Conservation (phyloP, 2,329 filamentous ascomycete genomes). For the Penicillium sp. region DNA sequence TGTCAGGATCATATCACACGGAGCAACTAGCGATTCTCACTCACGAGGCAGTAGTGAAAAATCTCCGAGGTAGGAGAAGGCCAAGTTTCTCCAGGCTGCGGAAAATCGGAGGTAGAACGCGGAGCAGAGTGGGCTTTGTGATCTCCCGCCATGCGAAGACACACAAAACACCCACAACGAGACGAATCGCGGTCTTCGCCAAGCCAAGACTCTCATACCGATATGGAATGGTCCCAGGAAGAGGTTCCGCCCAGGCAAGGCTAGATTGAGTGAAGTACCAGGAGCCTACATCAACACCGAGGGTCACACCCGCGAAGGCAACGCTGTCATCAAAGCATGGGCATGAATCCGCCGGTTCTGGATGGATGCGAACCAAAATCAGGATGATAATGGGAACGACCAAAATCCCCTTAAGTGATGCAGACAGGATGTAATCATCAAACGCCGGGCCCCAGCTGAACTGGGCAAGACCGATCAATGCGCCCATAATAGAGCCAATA, state of each 20-base stretch:
- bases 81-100: slow-evolving; percentile 79
- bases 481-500: slow-evolving; percentile 75
- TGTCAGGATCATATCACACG: slow-evolving; percentile 1
- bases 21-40: slow-evolving; percentile 23
- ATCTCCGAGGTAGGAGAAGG: slow-evolving; percentile 78
- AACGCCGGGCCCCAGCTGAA: slow-evolving; percentile 59
- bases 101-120: slow-evolving; percentile 79
- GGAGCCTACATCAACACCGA: slow-evolving; percentile 77
- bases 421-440: slow-evolving; percentile 69
- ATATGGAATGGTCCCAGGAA: slow-evolving; percentile 64
- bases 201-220: slow-evolving; percentile 67
- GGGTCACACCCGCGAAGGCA: slow-evolving; percentile 84
- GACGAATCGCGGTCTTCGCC: slow-evolving; percentile 63
- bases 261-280: slow-evolving; percentile 74
- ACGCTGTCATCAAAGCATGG: slow-evolving; percentile 97
- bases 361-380: slow-evolving; percentile 81
- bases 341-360: slow-evolving; percentile 94
- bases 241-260: slow-evolving; percentile 54
- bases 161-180: slow-evolving; percentile 76
- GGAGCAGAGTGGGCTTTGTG: slow-evolving; percentile 82
- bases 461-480: slow-evolving; percentile 59
- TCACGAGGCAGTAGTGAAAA: slow-evolving; percentile 83
- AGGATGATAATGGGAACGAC: slow-evolving; percentile 68
- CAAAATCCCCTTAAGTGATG: slow-evolving; percentile 64
- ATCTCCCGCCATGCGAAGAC: slow-evolving; percentile 89